These are phyloP conservation scores for Thozetella sp. DNA, from an alignment of 495 filamentous ascomycete species.

Conservation along the genomic window DNA sequence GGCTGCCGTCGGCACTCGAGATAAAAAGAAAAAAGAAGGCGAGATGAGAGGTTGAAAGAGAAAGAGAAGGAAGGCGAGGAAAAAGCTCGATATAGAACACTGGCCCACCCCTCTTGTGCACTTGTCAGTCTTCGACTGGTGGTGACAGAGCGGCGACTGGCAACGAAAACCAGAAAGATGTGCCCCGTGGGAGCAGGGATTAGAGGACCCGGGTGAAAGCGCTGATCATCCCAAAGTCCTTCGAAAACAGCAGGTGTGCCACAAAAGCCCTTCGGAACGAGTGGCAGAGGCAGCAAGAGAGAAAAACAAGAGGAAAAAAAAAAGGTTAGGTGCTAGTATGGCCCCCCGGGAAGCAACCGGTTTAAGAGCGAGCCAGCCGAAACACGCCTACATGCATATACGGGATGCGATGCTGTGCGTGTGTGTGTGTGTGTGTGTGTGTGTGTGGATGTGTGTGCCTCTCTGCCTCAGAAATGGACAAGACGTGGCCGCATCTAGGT, in stretches of 20 bases:
- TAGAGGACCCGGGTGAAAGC: background rate
- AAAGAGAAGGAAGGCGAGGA: no score
- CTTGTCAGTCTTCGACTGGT: no score
- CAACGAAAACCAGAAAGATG: background rate
- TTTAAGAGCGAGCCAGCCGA: background rate
- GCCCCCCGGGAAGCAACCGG: no score
- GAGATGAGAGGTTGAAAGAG: no score
- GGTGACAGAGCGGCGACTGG: no score
- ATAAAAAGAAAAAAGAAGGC: no score
- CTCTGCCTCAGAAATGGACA: background rate
- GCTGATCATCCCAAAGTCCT: background rate
- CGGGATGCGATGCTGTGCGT: background rate
- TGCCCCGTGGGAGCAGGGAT: background rate
- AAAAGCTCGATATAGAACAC: no score
- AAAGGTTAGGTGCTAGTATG: background rate
- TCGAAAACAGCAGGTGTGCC: background rate
- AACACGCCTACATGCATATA: conserved; percentile 1
- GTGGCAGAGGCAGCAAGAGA: background rate
- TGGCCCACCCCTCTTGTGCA: no score
- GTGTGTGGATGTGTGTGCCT: no score
- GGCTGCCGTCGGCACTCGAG: no score
- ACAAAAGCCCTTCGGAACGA: background rate
- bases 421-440: no score
- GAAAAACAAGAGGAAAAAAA: background rate
- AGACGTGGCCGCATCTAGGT: background rate